phyloP scores from a whole-genome alignment of 371 early-diverging fungal genomes.

The Haplosporangium sp. region DNA sequence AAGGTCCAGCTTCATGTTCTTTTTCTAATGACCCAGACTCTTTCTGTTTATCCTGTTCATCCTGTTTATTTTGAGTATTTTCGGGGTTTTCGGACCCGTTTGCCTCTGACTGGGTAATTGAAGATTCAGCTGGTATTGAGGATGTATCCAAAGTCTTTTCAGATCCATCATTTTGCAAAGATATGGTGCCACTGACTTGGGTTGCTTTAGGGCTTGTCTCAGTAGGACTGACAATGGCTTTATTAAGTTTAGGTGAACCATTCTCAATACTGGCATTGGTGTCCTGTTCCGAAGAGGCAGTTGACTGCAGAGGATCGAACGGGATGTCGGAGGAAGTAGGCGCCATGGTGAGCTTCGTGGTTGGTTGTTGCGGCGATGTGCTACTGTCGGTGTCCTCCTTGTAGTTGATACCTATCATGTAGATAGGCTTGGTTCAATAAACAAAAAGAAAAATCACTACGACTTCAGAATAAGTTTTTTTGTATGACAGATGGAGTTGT shows the following conservation, averaged over 20 bases:
- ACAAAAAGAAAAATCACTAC: not conserved
- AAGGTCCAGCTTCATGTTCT: not conserved
- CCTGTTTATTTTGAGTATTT: not conserved
- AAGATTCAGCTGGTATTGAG: not conserved
- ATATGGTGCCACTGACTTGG: not conserved
- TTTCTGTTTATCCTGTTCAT: not conserved
- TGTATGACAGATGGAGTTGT: not conserved
- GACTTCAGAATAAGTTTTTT: not conserved
- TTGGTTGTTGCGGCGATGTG: not conserved
- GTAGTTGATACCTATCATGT: conserved; percentile 41
- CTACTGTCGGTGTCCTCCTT: conserved; percentile 10
- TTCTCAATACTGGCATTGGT: not conserved
- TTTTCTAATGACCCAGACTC: not conserved
- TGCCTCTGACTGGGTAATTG: not conserved
- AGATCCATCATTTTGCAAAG: not conserved
- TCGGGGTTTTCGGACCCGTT: not conserved
- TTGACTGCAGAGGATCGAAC: conserved; percentile 4
- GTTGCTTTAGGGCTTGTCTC: not conserved
- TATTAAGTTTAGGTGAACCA: not conserved
- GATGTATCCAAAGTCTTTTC: not conserved
- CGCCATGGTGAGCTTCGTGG: conserved; percentile 4
- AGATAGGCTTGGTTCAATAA: conserved; percentile 7
- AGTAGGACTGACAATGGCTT: not conserved
- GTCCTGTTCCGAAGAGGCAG: not conserved
- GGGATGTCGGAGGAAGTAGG: conserved; percentile 7